These are phyloP conservation scores for Mycocentrospora acerina DNA, from an alignment of 2,329 filamentous ascomycete species.

Conservation along the genomic window DNA sequence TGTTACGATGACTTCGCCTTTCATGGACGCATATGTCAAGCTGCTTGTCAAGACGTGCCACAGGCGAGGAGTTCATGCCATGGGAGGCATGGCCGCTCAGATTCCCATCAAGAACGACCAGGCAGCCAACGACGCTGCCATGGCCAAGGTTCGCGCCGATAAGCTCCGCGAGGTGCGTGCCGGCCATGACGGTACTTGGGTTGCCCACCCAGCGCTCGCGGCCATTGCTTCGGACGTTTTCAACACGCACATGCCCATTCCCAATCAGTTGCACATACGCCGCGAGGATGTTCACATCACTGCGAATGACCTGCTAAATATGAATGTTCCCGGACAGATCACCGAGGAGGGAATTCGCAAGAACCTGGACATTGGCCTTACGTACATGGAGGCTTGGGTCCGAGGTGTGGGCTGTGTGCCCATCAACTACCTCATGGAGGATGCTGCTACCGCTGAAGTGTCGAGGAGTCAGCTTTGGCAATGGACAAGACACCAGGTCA, in stretches of 20 bases:
- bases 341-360: slow-evolving; percentile 95
- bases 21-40: slow-evolving; percentile 98
- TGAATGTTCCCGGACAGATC: slow-evolving; percentile 90
- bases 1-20: slow-evolving; percentile 97
- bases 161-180: slow-evolving; percentile 95
- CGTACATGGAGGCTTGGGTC: slow-evolving; percentile 99
- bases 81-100: slow-evolving; percentile 98
- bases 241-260: slow-evolving; percentile 97
- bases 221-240: slow-evolving; percentile 87
- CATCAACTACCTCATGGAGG: slow-evolving; percentile 98
- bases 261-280: slow-evolving; percentile 91
- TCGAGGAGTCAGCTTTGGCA: slow-evolving; percentile 95
- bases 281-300: slow-evolving; percentile 86
- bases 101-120: slow-evolving; percentile 97
- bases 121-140: slow-evolving; percentile 87
- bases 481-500: slow-evolving; percentile 75
- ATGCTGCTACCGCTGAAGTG: slow-evolving; percentile 95
- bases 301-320: slow-evolving; percentile 91
- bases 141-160: slow-evolving; percentile 89
- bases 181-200: slow-evolving; percentile 96
- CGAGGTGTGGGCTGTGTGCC: slow-evolving; percentile 93
- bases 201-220: slow-evolving; percentile 92
- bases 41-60: slow-evolving; percentile 98
- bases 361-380: slow-evolving; percentile 94
- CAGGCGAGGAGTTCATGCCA: slow-evolving; percentile 93